Evolutionary conservation across 129 eudicot genomes (phyloP).

Genomic region (Mikania micrantha): DNA sequence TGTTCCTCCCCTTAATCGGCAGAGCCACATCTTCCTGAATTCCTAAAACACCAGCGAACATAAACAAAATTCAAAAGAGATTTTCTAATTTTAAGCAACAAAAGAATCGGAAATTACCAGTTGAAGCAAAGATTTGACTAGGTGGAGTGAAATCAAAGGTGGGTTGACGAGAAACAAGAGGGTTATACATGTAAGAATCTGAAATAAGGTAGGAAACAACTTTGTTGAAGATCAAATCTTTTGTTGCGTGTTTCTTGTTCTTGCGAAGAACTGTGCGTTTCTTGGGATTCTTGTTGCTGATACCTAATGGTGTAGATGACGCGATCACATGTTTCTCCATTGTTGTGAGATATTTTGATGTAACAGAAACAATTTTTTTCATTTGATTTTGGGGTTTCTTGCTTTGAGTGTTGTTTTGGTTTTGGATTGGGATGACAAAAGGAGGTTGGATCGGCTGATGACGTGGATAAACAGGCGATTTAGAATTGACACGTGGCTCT

Average conservation of each 20-base stretch:
- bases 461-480: constrained; percentile 13
- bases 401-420: background rate
- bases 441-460: background rate
- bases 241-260: constrained; percentile 9
- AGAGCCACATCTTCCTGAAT: constrained; percentile 19
- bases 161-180: constrained; percentile 24
- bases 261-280: constrained; percentile 24
- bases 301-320: constrained; percentile 4
- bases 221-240: constrained; percentile 11
- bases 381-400: background rate
- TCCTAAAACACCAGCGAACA: constrained; percentile 15
- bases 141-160: constrained; percentile 27
- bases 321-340: constrained; percentile 14
- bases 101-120: constrained; percentile 1
- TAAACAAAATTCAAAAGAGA: background rate
- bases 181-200: constrained; percentile 28
- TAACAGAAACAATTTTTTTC: constrained; percentile 2
- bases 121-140: constrained; percentile 2
- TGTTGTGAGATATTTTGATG: background rate
- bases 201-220: constrained; percentile 18
- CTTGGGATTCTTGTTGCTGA: constrained; percentile 20
- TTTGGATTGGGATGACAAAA: constrained; percentile 2
- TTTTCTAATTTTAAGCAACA: background rate
- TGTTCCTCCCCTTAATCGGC: constrained; percentile 10
- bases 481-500: constrained; percentile 16